Percentiles rank a stretch among this genome's conserved stretches.
These are phyloP conservation scores for Copromyces sp. DNA, from an alignment of 495 filamentous ascomycete genomes.

Conservation along the genomic window DNA sequence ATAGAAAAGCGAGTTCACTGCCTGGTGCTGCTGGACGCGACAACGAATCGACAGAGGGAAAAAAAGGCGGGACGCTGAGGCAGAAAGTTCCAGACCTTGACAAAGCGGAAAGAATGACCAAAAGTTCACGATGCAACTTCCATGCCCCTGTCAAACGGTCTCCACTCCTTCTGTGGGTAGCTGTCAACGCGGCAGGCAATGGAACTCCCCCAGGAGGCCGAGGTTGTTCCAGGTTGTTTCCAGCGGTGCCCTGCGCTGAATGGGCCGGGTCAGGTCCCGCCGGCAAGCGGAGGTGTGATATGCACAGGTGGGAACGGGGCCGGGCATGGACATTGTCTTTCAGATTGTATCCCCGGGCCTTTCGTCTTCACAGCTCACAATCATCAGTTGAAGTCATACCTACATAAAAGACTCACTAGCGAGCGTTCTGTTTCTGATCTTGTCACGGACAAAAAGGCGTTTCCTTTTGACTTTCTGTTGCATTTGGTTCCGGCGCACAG, in stretches of 20 bases:
- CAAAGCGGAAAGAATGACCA: background rate
- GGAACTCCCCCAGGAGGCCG: background rate
- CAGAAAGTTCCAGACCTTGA: background rate
- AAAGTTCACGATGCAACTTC: background rate
- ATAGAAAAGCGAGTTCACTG: background rate
- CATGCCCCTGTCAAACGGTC: background rate
- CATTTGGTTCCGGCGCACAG: background rate
- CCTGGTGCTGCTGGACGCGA: background rate
- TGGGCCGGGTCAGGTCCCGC: background rate
- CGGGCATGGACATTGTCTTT: background rate
- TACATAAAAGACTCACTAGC: background rate
- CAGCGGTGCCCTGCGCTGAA: background rate
- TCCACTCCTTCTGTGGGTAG: background rate
- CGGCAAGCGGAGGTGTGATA: background rate
- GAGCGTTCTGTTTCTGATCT: background rate
- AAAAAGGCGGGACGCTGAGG: constrained; percentile 11
- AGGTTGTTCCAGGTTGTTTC: background rate
- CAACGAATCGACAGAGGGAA: background rate
- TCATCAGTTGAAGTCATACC: background rate
- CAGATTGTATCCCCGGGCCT: background rate
- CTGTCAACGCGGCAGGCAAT: background rate
- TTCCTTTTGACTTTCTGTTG: background rate
- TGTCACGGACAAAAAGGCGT: background rate
- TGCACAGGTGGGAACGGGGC: background rate
- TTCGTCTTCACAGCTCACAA: background rate